phyloP scores from a whole-genome alignment of 768 basidiomycete species.

The Amanita polypyramis region DNA sequence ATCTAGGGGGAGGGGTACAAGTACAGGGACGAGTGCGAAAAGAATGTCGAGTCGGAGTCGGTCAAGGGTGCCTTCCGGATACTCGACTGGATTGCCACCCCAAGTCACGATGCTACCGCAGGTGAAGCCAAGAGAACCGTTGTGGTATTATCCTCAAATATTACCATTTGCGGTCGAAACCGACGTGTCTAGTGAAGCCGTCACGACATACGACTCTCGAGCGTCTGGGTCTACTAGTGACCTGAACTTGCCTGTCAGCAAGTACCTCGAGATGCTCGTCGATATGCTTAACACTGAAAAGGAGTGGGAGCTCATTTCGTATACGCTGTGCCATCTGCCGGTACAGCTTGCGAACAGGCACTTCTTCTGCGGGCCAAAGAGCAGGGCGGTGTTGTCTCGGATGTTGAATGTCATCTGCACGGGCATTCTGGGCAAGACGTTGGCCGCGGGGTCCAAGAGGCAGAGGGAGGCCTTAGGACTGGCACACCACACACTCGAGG shows the following conservation, averaged over 20 bases:
- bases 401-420: conserved; percentile 62
- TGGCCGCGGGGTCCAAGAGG: conserved; percentile 44
- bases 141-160: conserved; percentile 66
- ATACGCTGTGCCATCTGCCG: conserved; percentile 85
- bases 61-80: conserved; percentile 32
- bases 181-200: conserved; percentile 56
- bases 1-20: conserved; percentile 43
- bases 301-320: conserved; percentile 91
- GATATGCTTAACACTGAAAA: conserved; percentile 62
- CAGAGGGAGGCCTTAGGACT: conserved; percentile 78
- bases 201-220: conserved; percentile 52
- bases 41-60: conserved; percentile 39
- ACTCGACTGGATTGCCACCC: not conserved
- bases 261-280: conserved; percentile 56
- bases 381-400: conserved; percentile 48
- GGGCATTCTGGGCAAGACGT: conserved; percentile 45
- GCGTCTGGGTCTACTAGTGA: conserved; percentile 3
- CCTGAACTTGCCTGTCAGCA: conserved; percentile 60
- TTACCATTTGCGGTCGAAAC: conserved; percentile 48
- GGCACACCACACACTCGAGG: conserved; percentile 79
- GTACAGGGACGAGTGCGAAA: conserved; percentile 21
- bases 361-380: conserved; percentile 85
- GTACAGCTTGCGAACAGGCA: conserved; percentile 92
- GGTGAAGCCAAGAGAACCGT: conserved; percentile 28
- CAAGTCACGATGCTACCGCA: conserved; percentile 8